These are phyloP conservation scores for Daedalea quercina DNA, from an alignment of 768 basidiomycete species.

Conservation along the genomic window DNA sequence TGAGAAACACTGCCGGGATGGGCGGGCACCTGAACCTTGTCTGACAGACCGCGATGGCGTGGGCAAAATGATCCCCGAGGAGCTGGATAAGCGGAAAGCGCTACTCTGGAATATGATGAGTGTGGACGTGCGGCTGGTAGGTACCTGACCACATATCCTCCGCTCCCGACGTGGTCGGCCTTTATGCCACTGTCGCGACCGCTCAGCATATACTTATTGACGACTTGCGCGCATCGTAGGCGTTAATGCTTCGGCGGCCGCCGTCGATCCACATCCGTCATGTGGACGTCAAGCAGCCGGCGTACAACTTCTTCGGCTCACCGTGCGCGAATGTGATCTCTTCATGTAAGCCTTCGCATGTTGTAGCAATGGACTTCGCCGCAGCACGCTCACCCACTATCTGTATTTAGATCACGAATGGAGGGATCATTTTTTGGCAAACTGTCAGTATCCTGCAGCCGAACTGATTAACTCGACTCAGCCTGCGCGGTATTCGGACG, in stretches of 20 bases:
- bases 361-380: background rate
- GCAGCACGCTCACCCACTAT: slow-evolving; percentile 9
- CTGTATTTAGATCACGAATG: slow-evolving; percentile 53
- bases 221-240: slow-evolving; percentile 31
- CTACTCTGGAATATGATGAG: slow-evolving; percentile 74
- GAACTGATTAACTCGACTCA: slow-evolving; percentile 49
- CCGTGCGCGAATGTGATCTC: slow-evolving; percentile 1
- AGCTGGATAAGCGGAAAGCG: slow-evolving; percentile 59
- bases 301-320: background rate
- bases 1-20: background rate
- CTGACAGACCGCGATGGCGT: slow-evolving; percentile 59
- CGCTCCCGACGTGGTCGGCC: background rate
- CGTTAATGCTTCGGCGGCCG: slow-evolving; percentile 64
- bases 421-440: slow-evolving; percentile 59
- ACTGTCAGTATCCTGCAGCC: slow-evolving; percentile 58
- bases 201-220: background rate
- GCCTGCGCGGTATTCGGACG: slow-evolving; percentile 42
- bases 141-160: slow-evolving; percentile 16
- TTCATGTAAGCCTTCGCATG: slow-evolving; percentile 2
- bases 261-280: slow-evolving; percentile 60
- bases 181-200: too few relatives aligned
- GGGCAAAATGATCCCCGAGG: slow-evolving; percentile 62
- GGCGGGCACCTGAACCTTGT: slow-evolving; percentile 21
- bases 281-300: slow-evolving; percentile 49
- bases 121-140: slow-evolving; percentile 60